A percentile compares a stretch with the other conserved stretches of the same genome.
Evolutionary conservation across 495 filamentous ascomycete species (phyloP).

Genomic region (Aspergillus asperescens): DNA sequence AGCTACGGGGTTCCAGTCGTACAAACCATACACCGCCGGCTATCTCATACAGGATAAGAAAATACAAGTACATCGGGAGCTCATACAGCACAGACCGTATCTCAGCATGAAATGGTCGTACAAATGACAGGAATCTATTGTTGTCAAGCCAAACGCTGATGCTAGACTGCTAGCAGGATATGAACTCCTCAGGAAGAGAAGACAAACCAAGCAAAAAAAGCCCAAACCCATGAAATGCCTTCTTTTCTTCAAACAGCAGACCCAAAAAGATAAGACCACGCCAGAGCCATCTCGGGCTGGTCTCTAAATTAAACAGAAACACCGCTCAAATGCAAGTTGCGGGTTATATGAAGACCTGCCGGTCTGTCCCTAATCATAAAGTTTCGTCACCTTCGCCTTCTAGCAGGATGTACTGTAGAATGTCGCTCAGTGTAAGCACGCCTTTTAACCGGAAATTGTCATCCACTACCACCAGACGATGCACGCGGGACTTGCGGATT

Average conservation of each 20-base stretch:
- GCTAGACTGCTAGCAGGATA: constrained; percentile 12
- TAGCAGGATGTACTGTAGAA: constrained; percentile 88
- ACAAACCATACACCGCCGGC: constrained; percentile 8
- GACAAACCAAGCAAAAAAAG: constrained; percentile 10
- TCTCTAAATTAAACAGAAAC: constrained; percentile 20
- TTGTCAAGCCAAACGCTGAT: constrained; percentile 25
- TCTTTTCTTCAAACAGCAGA: constrained; percentile 26
- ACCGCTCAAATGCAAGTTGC: constrained; percentile 37
- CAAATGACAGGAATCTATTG: constrained; percentile 31
- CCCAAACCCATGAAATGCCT: constrained; percentile 26
- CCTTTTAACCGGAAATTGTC: constrained; percentile 79
- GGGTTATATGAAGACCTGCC: constrained; percentile 22
- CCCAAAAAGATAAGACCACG: constrained; percentile 5
- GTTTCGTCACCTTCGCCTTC: constrained; percentile 62
- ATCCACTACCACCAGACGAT: constrained; percentile 88
- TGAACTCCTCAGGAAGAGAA: constrained; percentile 4
- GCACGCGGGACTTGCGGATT: constrained; percentile 88
- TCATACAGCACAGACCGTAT: constrained; percentile 1
- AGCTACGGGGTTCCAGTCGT: background rate
- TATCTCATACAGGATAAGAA: constrained; percentile 10
- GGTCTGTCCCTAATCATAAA: constrained; percentile 23
- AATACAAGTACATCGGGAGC: background rate
- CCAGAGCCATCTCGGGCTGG: constrained; percentile 7
- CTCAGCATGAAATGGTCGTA: constrained; percentile 8
- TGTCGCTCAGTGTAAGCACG: constrained; percentile 90